A percentile compares a stretch with the other conserved stretches of the same genome.
These are phyloP conservation scores for Artomyces pyxidatus DNA, from an alignment of 768 basidiomycete genomes.

Conservation along the genomic window DNA sequence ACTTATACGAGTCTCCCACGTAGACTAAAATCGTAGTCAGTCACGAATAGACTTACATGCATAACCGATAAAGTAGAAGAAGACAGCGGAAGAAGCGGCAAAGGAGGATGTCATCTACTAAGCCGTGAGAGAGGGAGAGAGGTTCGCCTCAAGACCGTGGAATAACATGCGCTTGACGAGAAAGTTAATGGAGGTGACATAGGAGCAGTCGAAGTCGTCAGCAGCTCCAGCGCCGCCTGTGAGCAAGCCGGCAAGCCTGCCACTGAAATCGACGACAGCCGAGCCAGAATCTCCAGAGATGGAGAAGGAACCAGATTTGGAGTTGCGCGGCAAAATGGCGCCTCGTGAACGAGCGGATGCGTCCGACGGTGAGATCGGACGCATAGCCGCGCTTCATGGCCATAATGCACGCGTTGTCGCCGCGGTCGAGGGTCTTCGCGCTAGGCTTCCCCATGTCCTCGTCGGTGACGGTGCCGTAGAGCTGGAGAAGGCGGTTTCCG, in stretches of 20 bases:
- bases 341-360: not conserved
- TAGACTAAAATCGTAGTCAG: too few species aligned
- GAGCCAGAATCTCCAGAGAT: conserved; percentile 18
- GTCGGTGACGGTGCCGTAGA: not conserved
- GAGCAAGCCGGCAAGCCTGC: conserved; percentile 14
- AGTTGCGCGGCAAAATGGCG: conserved; percentile 1
- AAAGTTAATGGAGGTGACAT: conserved; percentile 17
- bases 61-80: too few species aligned
- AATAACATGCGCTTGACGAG: conserved; percentile 8
- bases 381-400: not conserved
- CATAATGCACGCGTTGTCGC: not conserved
- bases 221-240: conserved; percentile 17
- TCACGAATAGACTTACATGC: too few species aligned
- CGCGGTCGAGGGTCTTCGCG: conserved; percentile 15
- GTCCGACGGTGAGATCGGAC: not conserved
- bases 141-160: conserved; percentile 6
- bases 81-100: too few species aligned
- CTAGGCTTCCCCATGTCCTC: conserved; percentile 9
- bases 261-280: conserved; percentile 13
- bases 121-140: too few species aligned
- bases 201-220: conserved; percentile 15
- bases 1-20: too few species aligned
- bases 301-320: conserved; percentile 16
- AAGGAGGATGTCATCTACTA: too few species aligned
- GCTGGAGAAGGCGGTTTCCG: too few species aligned